phyloP scores from a whole-genome alignment of 306 rosid species.

The Cucumis hystrix region DNA sequence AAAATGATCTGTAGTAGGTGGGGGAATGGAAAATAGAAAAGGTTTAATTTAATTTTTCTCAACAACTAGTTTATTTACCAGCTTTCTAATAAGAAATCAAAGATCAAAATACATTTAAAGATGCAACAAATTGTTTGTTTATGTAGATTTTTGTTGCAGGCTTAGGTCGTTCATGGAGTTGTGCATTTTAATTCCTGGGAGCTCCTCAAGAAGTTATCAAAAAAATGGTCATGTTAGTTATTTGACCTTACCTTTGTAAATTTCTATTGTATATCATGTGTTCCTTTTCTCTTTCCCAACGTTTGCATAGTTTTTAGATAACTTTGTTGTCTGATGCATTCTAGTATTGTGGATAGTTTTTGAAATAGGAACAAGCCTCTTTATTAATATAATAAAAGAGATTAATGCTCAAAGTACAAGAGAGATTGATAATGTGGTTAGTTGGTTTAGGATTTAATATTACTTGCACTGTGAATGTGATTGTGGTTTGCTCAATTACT shows the following conservation, averaged over 20 bases:
- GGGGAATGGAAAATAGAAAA: background rate
- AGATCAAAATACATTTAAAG: background rate
- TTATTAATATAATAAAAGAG: no score
- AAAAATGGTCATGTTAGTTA: constrained; percentile 37
- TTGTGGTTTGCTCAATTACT: background rate
- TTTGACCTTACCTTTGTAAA: background rate
- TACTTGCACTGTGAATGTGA: background rate
- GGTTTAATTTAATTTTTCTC: background rate
- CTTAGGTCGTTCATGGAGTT: constrained; percentile 91
- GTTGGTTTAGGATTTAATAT: background rate
- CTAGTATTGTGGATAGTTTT: background rate
- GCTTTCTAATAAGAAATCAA: background rate
- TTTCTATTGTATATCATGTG: background rate
- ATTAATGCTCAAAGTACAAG: no score
- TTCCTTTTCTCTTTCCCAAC: background rate
- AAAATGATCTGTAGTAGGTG: background rate
- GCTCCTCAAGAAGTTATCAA: constrained; percentile 35
- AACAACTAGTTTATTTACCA: background rate
- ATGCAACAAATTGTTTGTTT: background rate
- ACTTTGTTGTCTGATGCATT: background rate
- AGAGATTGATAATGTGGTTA: no score
- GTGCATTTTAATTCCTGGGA: constrained; percentile 78
- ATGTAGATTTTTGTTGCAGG: constrained; percentile 32
- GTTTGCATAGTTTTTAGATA: background rate
- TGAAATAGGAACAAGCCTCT: no score